phyloP scores from a whole-genome alignment of 2,329 filamentous ascomycete species.

The Macrophomina phaseolina region DNA sequence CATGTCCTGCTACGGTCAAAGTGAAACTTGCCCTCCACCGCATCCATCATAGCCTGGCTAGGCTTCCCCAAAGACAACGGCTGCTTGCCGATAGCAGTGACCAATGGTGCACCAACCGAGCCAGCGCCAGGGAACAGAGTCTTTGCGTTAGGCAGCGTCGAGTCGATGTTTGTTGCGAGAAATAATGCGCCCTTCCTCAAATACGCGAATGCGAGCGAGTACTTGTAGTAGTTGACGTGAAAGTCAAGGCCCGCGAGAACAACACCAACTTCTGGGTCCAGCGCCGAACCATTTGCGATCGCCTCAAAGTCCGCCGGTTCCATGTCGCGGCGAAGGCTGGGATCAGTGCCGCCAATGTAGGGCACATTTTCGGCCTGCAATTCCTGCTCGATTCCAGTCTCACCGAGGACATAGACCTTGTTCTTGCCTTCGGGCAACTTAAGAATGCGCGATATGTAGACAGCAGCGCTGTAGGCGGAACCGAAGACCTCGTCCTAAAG shows the following conservation, averaged over 20 bases:
- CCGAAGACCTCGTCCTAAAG: slow-evolving; percentile 88
- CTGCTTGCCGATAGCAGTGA: slow-evolving; percentile 65
- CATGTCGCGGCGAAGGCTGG: slow-evolving; percentile 76
- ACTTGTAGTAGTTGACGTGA: slow-evolving; percentile 94
- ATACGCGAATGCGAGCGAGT: slow-evolving; percentile 84
- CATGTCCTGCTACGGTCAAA: slow-evolving; percentile 84
- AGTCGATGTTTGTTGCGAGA: slow-evolving; percentile 92
- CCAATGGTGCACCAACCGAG: slow-evolving; percentile 76
- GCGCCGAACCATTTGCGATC: slow-evolving; percentile 72
- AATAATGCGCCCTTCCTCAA: slow-evolving; percentile 81
- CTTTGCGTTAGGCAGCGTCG: slow-evolving; percentile 81
- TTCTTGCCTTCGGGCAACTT: slow-evolving; percentile 77
- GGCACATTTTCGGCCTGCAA: slow-evolving; percentile 78
- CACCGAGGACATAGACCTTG: slow-evolving; percentile 94
- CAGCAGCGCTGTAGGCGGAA: slow-evolving; percentile 90
- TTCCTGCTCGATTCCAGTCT: slow-evolving; percentile 89
- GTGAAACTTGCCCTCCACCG: slow-evolving; percentile 93
- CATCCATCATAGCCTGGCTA: slow-evolving; percentile 99
- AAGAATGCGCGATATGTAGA: slow-evolving; percentile 95
- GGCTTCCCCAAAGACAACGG: slow-evolving; percentile 89
- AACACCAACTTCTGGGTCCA: slow-evolving; percentile 88
- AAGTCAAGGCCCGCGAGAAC: slow-evolving; percentile 92
- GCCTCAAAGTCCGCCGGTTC: slow-evolving; percentile 78
- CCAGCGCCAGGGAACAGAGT: slow-evolving; percentile 92
- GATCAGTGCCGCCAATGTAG: slow-evolving; percentile 87